Evolutionary conservation across 169 alveolate species (phyloP).

Genomic region (Plasmodium yoelii): DNA sequence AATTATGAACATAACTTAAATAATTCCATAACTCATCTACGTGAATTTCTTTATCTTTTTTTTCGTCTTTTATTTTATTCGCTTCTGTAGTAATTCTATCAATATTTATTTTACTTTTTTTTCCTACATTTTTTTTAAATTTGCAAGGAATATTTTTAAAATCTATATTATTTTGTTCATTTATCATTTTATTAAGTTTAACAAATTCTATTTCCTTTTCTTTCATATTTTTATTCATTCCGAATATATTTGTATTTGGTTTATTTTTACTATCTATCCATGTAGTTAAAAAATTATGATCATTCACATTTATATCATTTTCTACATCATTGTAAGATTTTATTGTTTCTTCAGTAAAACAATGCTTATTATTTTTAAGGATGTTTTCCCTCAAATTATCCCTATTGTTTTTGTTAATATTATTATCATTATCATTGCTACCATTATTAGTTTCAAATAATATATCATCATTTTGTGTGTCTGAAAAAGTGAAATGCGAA

Average conservation of each 20-base stretch:
- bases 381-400: not conserved
- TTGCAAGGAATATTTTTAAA: conserved; percentile 45
- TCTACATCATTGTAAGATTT: conserved; percentile 7
- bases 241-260: not conserved
- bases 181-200: conserved; percentile 16
- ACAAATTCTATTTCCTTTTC: conserved; percentile 19
- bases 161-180: conserved; percentile 5
- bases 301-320: not conserved
- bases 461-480: conserved; percentile 5
- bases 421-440: not conserved
- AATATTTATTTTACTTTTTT: conserved; percentile 16
- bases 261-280: not conserved
- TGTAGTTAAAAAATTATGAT: no score
- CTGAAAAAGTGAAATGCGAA: conserved; percentile 19
- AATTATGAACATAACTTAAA: conserved; percentile 44
- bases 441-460: not conserved
- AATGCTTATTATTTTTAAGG: not conserved
- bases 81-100: not conserved
- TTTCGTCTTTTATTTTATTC: conserved; percentile 13
- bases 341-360: no score
- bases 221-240: conserved; percentile 11
- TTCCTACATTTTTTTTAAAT: conserved; percentile 50
- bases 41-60: conserved; percentile 24
- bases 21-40: conserved; percentile 50
- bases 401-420: no score